Base-by-base conservation (phyloP, 257 asterid species). In the Paraleonurus japonicus region DNA sequence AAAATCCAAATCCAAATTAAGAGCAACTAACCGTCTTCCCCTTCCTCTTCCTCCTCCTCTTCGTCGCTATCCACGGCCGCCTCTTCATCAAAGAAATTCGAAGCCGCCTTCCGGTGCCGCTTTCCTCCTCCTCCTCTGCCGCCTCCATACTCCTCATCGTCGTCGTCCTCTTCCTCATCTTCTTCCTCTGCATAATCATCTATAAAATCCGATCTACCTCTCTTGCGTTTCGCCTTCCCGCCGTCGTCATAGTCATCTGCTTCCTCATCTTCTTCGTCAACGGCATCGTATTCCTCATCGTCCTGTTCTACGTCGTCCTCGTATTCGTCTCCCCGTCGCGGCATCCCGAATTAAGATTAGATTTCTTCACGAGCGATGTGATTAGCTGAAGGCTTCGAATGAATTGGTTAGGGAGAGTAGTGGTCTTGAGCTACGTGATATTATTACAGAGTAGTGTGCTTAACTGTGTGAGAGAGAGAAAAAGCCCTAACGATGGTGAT, bases 21-120 rank as follows among this genome's bases (percentile, higher is more conserved):
- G 39, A 12, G 32, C 24, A 70, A 76, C 92, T 84, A 74, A 91
- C 97, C 97, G 69, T 91, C 99, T 61, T 91, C 99, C 74, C 85
- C 96, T 48, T 89, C 99, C 55, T 91, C 96, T 23, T 95, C 99
- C 35, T 95, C 98, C 79, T 94, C 98, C 0, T 94, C 98, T 1
- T 88, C 97, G 23, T 89, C 98, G 73, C 88, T 90, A 58, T 89
- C 96, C 67, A 89, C 97, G 2, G 73, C 80, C 10, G 96, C 96
- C 74, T 94, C 96, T 62, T 81, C 85, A 20, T 94, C 98, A 54
- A 94, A 87, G 67, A 86, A 88, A 7, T 83, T 72, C 22, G 88
- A 80, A 0, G 80, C 86, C 3, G 86, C 70, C 79, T 76, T 75
- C 70, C 82, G 70, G 55, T 83, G 84, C 23, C 81, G 77, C 74